These are phyloP conservation scores for Botryotinia convoluta DNA, from an alignment of 2,329 filamentous ascomycete species.

Conservation along the genomic window DNA sequence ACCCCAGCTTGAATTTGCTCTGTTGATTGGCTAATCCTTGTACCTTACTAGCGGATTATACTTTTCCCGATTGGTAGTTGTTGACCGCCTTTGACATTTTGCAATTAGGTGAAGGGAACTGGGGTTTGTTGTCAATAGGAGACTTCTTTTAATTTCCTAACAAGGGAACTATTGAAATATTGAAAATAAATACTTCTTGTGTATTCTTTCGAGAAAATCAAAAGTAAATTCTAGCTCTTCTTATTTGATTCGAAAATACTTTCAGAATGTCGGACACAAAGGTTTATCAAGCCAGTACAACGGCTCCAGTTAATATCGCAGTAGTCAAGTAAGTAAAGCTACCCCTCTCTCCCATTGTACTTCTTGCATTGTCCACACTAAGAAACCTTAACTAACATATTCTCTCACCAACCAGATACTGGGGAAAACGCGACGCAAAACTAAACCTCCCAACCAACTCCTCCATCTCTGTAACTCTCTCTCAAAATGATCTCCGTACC, in stretches of 20 bases:
- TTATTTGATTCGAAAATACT: not conserved
- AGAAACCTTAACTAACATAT: conserved; percentile 26
- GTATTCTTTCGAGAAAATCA: not conserved
- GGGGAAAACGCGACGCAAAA: conserved; percentile 93
- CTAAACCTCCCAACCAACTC: conserved; percentile 98
- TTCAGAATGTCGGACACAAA: conserved; percentile 37
- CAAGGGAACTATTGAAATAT: not conserved
- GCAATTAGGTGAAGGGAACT: not conserved
- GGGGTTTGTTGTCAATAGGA: conserved; percentile 10
- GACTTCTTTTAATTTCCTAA: not conserved
- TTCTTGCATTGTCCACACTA: not conserved
- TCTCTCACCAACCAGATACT: conserved; percentile 57
- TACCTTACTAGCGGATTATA: not conserved
- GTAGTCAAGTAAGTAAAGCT: conserved; percentile 75
- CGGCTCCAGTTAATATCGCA: conserved; percentile 95
- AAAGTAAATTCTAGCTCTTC: not conserved
- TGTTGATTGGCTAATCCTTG: not conserved
- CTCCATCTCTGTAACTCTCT: conserved; percentile 93
- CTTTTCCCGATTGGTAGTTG: not conserved
- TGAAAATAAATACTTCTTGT: conserved; percentile 1
- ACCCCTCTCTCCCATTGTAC: conserved; percentile 21
- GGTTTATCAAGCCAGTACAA: conserved; percentile 90
- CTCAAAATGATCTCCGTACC: conserved; percentile 88
- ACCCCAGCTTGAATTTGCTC: not conserved
- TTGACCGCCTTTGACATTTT: conserved; percentile 8